Percentiles rank a stretch among this genome's conserved stretches.
phyloP scores from a whole-genome alignment of 2,329 filamentous ascomycete genomes.

The Aureobasidium uvarum region DNA sequence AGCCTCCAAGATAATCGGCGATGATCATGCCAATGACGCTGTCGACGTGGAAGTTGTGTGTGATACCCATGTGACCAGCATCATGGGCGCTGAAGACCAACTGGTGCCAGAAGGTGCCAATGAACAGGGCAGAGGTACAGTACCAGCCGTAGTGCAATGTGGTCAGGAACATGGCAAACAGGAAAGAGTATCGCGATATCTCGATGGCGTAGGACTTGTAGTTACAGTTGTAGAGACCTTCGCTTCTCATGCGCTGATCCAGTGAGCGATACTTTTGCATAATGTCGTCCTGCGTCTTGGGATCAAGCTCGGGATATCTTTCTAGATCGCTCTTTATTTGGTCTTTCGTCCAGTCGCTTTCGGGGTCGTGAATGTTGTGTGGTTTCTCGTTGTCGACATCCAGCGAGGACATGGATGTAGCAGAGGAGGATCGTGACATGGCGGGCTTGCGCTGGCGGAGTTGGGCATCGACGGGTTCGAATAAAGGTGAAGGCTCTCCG shows the following conservation, averaged over 20 bases:
- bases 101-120: constrained; percentile 91
- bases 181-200: constrained; percentile 64
- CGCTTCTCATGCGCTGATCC: constrained; percentile 66
- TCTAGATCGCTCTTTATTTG: constrained; percentile 72
- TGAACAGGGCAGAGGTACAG: constrained; percentile 65
- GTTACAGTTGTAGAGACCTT: constrained; percentile 80
- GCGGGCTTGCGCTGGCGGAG: constrained; percentile 27
- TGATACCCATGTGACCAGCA: constrained; percentile 96
- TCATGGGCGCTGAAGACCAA: constrained; percentile 93
- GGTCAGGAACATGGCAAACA: constrained; percentile 62
- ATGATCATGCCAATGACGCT: constrained; percentile 85
- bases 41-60: constrained; percentile 81
- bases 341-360: constrained; percentile 65
- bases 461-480: constrained; percentile 52
- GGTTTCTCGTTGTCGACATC: constrained; percentile 42
- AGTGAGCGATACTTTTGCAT: constrained; percentile 78
- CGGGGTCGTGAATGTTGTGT: constrained; percentile 52
- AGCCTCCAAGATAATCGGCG: constrained; percentile 82
- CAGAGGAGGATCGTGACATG: constrained; percentile 49
- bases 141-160: constrained; percentile 47
- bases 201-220: constrained; percentile 79
- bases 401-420: constrained; percentile 59
- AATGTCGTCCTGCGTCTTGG: constrained; percentile 70
- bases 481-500: constrained; percentile 56
- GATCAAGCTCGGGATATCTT: constrained; percentile 77